Base-by-base conservation (phyloP, 2,329 filamentous ascomycete species). In the Hypoxylon rubiginosum region DNA sequence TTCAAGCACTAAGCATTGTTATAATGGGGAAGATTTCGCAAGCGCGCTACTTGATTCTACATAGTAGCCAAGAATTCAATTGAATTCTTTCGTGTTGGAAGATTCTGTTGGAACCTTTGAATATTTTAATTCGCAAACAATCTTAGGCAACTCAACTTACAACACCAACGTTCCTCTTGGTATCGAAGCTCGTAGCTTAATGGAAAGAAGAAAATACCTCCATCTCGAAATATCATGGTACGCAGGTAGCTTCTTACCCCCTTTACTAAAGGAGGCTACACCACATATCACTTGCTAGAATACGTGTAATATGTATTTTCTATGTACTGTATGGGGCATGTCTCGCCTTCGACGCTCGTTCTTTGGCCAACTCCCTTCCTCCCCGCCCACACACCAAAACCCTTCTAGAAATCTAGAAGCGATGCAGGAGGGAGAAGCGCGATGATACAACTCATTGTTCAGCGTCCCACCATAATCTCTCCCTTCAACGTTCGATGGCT, bases 331-430 rank as follows among this genome's bases (percentile, higher is more conserved):
- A 62, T 39, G 48, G 43, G 43, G 43, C 50, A 60, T 39, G 15
- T 30, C 43, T 24, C 52, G 45, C 24, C 55, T 58, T 62, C 9
- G 34, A 43, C 9, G 39, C 9, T 43, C 39, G n/a, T 54, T 57
- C 28, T 62, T 50, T 34, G 51, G 21, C 32, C 45, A 56, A 53
- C 43, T 67, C 30, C 34, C 43, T 56, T 62, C 50, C 26, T 64
- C 64, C 61, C 64, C 61, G 58, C 61, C 62, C 59, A 64, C 60
- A 60, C 53, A 48, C 39, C 8, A 69, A 57, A 9, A 9, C 51
- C 39, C 49, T 67, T 69, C 61, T 67, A 65, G 64, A 64, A 69
- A 48, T 67, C 55, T 54, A 61, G 30, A 63, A 65, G 51, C 48
- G 48, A 52, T 49, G 34, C 24, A 57, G 67, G 58, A 64, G 32